Evolutionary conservation across 371 early-diverging fungal species (phyloP).

Genomic region (Mortierella sp.): DNA sequence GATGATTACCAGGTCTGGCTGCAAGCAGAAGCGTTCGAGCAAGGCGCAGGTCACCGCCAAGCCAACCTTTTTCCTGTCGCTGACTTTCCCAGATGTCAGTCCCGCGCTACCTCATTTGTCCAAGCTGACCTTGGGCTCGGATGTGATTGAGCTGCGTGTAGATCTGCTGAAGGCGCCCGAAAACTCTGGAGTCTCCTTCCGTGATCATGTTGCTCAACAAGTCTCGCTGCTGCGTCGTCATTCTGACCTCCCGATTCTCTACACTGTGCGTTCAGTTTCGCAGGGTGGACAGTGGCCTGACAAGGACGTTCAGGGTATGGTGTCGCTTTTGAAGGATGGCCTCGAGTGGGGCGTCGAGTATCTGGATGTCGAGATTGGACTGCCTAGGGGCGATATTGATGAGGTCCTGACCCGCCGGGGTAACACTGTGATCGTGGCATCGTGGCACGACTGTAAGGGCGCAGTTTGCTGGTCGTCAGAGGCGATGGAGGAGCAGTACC

Average conservation of each 20-base stretch:
- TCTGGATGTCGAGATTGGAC: conserved; percentile 89
- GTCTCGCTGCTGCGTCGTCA: conserved; percentile 80
- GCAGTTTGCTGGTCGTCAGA: conserved; percentile 72
- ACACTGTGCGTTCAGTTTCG: conserved; percentile 87
- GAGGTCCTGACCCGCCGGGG: conserved; percentile 67
- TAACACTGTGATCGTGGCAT: conserved; percentile 79
- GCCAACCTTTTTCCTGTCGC: conserved; percentile 87
- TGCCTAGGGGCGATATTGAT: conserved; percentile 58
- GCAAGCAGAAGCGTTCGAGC: conserved; percentile 31
- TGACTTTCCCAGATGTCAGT: conserved; percentile 84
- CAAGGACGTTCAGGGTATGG: conserved; percentile 67
- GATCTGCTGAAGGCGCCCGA: conserved; percentile 80
- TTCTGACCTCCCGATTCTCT: conserved; percentile 87
- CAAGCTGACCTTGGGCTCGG: conserved; percentile 79
- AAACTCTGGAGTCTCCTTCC: conserved; percentile 53
- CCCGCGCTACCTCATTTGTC: conserved; percentile 61
- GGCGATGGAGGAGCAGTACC: conserved; percentile 68
- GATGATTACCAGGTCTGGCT: conserved; percentile 67
- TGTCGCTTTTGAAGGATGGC: conserved; percentile 72
- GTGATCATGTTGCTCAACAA: conserved; percentile 82
- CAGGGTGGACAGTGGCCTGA: conserved; percentile 93
- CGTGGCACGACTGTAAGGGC: conserved; percentile 89
- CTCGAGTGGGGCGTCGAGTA: conserved; percentile 93
- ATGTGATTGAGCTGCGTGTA: conserved; percentile 94
- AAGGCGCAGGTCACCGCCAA: conserved; percentile 51